Evolutionary conservation across 1,284 basidiomycete genomes (phyloP).

Genomic region (Chalciporus sp.): DNA sequence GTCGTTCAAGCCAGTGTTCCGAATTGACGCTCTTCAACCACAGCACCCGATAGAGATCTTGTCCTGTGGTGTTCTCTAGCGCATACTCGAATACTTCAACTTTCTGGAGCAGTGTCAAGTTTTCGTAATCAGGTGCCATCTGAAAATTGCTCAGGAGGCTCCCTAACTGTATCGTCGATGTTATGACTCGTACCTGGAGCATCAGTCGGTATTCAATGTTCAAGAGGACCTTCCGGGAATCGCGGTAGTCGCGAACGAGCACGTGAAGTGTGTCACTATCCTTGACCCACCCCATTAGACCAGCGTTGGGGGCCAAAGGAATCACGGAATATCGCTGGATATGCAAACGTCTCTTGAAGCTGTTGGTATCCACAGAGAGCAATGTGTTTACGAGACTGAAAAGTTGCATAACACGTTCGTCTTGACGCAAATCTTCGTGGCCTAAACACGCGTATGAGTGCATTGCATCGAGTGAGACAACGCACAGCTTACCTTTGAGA

Average conservation of each 20-base stretch:
- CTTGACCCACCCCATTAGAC: constrained; percentile 94
- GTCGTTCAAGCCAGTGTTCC: constrained; percentile 96
- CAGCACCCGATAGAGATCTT: constrained; percentile 97
- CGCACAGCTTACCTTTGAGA: constrained; percentile 71
- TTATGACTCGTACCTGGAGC: constrained; percentile 71
- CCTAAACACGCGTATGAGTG: constrained; percentile 46
- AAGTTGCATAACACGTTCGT: constrained; percentile 99
- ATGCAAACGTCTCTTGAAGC: constrained; percentile 95
- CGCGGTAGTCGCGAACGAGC: constrained; percentile 93
- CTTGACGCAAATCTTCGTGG: constrained; percentile 99
- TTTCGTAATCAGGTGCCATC: constrained; percentile 99
- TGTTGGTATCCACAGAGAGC: constrained; percentile 89
- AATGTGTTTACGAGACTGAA: constrained; percentile 98
- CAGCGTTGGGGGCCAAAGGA: constrained; percentile 95
- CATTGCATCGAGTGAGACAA: not conserved
- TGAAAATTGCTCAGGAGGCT: constrained; percentile 36
- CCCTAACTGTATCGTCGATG: not conserved
- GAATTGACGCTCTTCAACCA: constrained; percentile 97
- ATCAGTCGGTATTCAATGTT: constrained; percentile 99
- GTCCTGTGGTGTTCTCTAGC: constrained; percentile 97
- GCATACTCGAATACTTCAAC: constrained; percentile 99
- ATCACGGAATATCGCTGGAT: constrained; percentile 95
- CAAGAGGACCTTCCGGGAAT: constrained; percentile 92
- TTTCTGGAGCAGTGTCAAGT: constrained; percentile 92
- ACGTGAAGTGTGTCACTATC: constrained; percentile 99